These are phyloP conservation scores for Entonaema liquescens DNA, from an alignment of 495 filamentous ascomycete species.

Conservation along the genomic window DNA sequence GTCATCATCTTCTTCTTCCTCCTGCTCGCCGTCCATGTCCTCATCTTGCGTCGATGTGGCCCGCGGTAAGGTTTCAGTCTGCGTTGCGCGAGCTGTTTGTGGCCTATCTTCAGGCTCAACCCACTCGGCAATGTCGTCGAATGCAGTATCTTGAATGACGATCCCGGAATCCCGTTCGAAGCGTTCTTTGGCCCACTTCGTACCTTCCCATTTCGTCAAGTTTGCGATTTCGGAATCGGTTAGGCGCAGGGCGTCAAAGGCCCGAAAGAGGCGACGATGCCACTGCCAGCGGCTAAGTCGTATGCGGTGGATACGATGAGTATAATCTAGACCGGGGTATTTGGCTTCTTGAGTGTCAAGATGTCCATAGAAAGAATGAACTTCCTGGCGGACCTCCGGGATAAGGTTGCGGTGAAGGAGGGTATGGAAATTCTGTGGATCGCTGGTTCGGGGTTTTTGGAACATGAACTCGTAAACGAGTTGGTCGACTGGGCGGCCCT, in stretches of 20 bases:
- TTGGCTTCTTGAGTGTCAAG: slow-evolving; percentile 86
- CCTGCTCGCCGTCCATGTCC: slow-evolving; percentile 66
- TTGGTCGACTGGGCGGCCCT: slow-evolving; percentile 60
- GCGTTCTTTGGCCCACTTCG: slow-evolving; percentile 83
- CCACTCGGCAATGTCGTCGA: slow-evolving; percentile 67
- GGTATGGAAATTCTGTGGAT: slow-evolving; percentile 61
- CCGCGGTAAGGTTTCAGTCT: slow-evolving; percentile 45
- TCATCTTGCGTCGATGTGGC: slow-evolving; percentile 52
- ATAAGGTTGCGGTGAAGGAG: slow-evolving; percentile 72
- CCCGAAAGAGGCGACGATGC: slow-evolving; percentile 82
- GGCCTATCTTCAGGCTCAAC: slow-evolving; percentile 58
- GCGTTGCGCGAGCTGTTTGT: slow-evolving; percentile 49
- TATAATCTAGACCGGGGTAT: slow-evolving; percentile 91
- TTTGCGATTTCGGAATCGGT: slow-evolving; percentile 78
- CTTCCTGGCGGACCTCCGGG: slow-evolving; percentile 89
- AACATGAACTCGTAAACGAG: slow-evolving; percentile 66
- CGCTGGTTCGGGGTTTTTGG: slow-evolving; percentile 58
- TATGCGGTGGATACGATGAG: slow-evolving; percentile 79
- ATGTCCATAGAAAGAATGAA: slow-evolving; percentile 83
- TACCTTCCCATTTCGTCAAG: slow-evolving; percentile 94
- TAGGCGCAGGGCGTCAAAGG: slow-evolving; percentile 80
- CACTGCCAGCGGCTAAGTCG: slow-evolving; percentile 81
- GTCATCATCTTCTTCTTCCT: slow-evolving; percentile 60
- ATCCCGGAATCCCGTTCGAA: slow-evolving; percentile 82
- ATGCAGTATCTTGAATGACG: slow-evolving; percentile 79